These are phyloP conservation scores for Dinochytrium kinnereticum DNA, from an alignment of 371 early-diverging fungal genomes.

Conservation along the genomic window DNA sequence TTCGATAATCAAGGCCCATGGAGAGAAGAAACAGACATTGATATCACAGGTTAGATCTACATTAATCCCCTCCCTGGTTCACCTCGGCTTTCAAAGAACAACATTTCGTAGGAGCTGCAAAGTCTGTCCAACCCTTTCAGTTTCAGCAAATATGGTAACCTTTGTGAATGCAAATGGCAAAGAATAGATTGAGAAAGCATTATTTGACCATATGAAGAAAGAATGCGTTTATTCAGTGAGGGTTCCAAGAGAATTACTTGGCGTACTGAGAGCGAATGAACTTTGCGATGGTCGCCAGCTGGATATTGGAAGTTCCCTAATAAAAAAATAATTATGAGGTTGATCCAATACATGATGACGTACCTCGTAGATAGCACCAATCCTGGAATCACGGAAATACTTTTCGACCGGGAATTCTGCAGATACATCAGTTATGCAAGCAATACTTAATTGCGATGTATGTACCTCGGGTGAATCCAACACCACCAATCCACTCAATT, in stretches of 20 bases:
- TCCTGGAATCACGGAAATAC: constrained; percentile 96
- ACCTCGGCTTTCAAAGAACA: constrained; percentile 3
- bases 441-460: too few relatives aligned
- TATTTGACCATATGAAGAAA: background rate
- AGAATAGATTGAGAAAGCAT: background rate
- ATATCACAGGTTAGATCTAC: too few relatives aligned
- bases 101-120: too few relatives aligned
- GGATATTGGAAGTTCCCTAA: constrained; percentile 88
- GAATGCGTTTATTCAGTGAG: background rate
- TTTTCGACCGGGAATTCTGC: constrained; percentile 75
- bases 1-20: too few relatives aligned
- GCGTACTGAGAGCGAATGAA: constrained; percentile 16
- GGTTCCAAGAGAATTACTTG: background rate
- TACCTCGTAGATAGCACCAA: constrained; percentile 74
- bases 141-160: too few relatives aligned
- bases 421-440: constrained; percentile 13
- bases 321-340: too few relatives aligned
- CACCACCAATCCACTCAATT: constrained; percentile 97
- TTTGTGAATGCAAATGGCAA: too few relatives aligned
- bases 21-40: too few relatives aligned
- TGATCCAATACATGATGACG: too few relatives aligned
- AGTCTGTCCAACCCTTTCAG: too few relatives aligned
- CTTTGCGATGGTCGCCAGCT: constrained; percentile 96
- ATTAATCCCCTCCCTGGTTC: too few relatives aligned
- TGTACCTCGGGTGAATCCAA: constrained; percentile 88